phyloP scores from a whole-genome alignment of 257 asterid genomes.

The Penstemon barbatus region DNA sequence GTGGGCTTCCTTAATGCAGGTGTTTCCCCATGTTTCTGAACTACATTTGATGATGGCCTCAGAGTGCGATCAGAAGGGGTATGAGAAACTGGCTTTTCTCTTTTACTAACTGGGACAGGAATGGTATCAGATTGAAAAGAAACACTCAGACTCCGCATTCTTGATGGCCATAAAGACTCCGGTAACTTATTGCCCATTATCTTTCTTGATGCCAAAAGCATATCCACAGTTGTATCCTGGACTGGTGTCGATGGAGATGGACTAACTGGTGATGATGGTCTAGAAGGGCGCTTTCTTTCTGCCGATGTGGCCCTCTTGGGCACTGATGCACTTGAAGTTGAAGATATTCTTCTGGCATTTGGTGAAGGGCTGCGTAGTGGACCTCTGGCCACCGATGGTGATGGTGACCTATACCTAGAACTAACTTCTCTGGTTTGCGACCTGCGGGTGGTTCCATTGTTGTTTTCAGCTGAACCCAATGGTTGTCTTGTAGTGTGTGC shows the following conservation, averaged over 20 bases:
- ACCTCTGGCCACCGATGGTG: conserved; percentile 51
- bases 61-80: conserved; percentile 51
- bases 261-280: conserved; percentile 53
- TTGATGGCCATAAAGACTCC: conserved; percentile 76
- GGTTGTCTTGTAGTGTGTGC: conserved; percentile 48
- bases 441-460: conserved; percentile 51
- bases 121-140: conserved; percentile 69
- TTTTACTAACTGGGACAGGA: conserved; percentile 60
- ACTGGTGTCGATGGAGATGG: conserved; percentile 66
- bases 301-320: conserved; percentile 75
- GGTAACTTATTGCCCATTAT: conserved; percentile 52
- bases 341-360: conserved; percentile 38
- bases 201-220: conserved; percentile 50
- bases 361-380: conserved; percentile 67
- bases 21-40: conserved; percentile 50
- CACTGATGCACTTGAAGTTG: conserved; percentile 37
- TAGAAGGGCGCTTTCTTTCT: conserved; percentile 63
- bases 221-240: conserved; percentile 56
- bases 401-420: conserved; percentile 76
- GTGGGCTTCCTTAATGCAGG: conserved; percentile 61
- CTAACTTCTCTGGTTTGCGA: conserved; percentile 63
- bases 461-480: conserved; percentile 55
- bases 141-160: conserved; percentile 75
- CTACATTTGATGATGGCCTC: conserved; percentile 57
- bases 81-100: conserved; percentile 55